phyloP scores from a whole-genome alignment of 1,139 yeast genomes.

The Suhomyces maxii region DNA sequence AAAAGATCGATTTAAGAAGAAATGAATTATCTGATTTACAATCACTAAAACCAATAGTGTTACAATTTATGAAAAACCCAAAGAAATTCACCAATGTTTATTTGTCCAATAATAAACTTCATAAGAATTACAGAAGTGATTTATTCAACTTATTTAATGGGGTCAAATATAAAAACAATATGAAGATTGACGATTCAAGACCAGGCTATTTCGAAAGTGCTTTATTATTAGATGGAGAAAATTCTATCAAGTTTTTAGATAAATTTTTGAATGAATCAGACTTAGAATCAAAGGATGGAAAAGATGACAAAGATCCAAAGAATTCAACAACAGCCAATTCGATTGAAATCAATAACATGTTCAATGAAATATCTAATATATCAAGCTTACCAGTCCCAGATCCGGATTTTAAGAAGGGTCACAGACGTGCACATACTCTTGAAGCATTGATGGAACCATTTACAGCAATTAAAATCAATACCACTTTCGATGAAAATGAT shows the following conservation, averaged over 20 bases:
- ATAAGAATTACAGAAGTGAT: constrained; percentile 52
- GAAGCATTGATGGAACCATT: constrained; percentile 20
- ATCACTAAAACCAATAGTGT: constrained; percentile 37
- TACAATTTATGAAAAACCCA: constrained; percentile 35
- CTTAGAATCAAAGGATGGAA: background rate
- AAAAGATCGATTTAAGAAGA: constrained; percentile 58
- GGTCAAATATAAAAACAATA: constrained; percentile 45
- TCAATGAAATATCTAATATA: background rate
- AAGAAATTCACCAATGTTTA: constrained; percentile 34
- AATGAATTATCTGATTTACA: constrained; percentile 40
- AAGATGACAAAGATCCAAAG: background rate
- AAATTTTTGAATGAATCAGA: constrained; percentile 31
- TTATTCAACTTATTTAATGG: constrained; percentile 57
- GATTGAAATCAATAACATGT: background rate
- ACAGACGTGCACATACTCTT: constrained; percentile 16
- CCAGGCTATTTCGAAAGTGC: constrained; percentile 68
- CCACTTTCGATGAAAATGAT: constrained; percentile 12
- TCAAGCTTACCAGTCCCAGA: constrained; percentile 19
- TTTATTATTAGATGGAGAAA: constrained; percentile 50
- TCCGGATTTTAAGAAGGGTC: constrained; percentile 8
- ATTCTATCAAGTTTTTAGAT: constrained; percentile 44
- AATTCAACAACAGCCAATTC: constrained; percentile 12
- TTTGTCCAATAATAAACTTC: constrained; percentile 47
- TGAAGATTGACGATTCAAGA: constrained; percentile 59
- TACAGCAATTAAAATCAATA: constrained; percentile 10